These are phyloP conservation scores for Termitomyces titanicus DNA, from an alignment of 768 basidiomycete genomes.

Conservation along the genomic window DNA sequence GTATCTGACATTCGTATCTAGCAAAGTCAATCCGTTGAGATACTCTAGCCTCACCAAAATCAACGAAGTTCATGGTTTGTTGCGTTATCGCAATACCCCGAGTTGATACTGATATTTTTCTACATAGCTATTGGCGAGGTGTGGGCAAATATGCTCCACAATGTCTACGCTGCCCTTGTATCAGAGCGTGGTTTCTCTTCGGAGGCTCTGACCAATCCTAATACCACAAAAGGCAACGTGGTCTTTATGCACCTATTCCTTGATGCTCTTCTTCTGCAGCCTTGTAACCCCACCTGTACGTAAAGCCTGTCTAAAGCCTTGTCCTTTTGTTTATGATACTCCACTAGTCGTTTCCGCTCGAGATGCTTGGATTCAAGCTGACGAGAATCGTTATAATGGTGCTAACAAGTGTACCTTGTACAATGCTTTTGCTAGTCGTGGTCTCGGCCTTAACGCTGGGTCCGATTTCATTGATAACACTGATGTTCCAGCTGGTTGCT, in stretches of 20 bases:
- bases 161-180: conserved; percentile 40
- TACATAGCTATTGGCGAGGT: conserved; percentile 52
- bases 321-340: neutral
- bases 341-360: conserved; percentile 38
- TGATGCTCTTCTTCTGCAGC: conserved; percentile 45
- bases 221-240: conserved; percentile 41
- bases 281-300: conserved; percentile 49
- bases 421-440: conserved; percentile 46
- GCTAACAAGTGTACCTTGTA: conserved; percentile 42
- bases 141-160: conserved; percentile 44
- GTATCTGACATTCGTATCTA: conserved; percentile 8
- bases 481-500: conserved; percentile 26
- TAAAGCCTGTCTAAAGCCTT: neutral
- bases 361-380: conserved; percentile 51
- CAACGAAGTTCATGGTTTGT: conserved; percentile 41
- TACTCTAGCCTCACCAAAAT: conserved; percentile 37
- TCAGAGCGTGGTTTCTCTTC: conserved; percentile 30
- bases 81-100: neutral
- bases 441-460: conserved; percentile 37
- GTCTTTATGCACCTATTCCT: conserved; percentile 51
- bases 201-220: conserved; percentile 37
- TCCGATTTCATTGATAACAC: conserved; percentile 23
- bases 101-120: neutral
- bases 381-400: conserved; percentile 42
- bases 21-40: conserved; percentile 37